Evolutionary conservation across 225 moss, liverwort and hornwort species (phyloP).

Genomic region (Polytrichum formosum): DNA sequence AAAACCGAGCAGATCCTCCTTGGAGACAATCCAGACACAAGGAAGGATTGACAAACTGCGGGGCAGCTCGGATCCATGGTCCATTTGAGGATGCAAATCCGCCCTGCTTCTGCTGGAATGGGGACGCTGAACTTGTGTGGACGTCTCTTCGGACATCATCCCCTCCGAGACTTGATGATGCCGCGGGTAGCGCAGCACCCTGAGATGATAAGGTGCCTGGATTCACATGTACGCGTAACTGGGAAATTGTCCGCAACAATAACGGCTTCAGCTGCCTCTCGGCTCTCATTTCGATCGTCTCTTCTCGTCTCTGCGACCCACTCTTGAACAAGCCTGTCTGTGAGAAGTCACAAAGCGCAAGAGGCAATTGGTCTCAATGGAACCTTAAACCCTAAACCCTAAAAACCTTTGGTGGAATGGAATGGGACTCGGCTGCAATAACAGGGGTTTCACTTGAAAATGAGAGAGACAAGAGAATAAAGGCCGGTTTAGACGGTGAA

Average conservation of each 20-base stretch:
- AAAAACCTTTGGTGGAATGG: no score
- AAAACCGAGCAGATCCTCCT: slow-evolving; percentile 12
- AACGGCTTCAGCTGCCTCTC: slow-evolving; percentile 28
- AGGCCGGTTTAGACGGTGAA: no score
- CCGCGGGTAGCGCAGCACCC: slow-evolving; percentile 14
- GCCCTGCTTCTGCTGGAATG: slow-evolving; percentile 11
- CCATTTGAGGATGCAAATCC: slow-evolving; percentile 16
- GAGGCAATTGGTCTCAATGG: no score
- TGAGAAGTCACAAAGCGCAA: no score
- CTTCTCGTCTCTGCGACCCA: not conserved
- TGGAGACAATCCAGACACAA: slow-evolving; percentile 23
- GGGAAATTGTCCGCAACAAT: slow-evolving; percentile 25
- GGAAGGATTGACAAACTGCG: slow-evolving; percentile 6
- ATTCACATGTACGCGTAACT: slow-evolving; percentile 19
- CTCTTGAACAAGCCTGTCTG: no score
- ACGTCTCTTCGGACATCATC: slow-evolving; percentile 17
- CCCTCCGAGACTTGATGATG: slow-evolving; percentile 5
- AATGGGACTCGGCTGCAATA: no score
- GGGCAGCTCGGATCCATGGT: slow-evolving; percentile 13
- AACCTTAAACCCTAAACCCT: no score
- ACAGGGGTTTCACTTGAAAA: no score
- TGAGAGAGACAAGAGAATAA: no score
- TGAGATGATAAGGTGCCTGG: slow-evolving; percentile 18
- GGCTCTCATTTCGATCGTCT: slow-evolving; percentile 43
- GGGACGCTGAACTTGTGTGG: slow-evolving; percentile 3